Percentiles rank a stretch among this genome's conserved stretches.
These are phyloP conservation scores for Gossypium mustelinum DNA, from an alignment of 345 rosid species.

Conservation along the genomic window DNA sequence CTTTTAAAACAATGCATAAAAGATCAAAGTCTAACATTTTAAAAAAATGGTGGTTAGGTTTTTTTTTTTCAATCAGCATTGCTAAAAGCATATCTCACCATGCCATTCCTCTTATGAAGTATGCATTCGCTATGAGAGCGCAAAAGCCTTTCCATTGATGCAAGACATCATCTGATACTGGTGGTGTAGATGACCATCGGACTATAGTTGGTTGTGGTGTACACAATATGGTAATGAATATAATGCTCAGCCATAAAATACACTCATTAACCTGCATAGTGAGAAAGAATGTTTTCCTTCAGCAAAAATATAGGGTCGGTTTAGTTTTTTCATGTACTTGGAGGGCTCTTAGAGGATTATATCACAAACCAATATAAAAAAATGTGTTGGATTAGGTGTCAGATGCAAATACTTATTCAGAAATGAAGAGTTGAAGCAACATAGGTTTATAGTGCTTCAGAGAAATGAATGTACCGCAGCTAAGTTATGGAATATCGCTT, in stretches of 20 bases:
- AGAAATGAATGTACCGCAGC: too few relatives aligned
- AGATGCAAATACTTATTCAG: too few relatives aligned
- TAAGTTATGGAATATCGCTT: too few relatives aligned
- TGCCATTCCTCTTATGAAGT: conserved; percentile 79
- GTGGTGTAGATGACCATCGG: conserved; percentile 75
- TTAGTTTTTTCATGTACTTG: too few relatives aligned
- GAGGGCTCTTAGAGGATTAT: neutral
- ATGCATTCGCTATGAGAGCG: conserved; percentile 88
- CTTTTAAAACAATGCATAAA: neutral
- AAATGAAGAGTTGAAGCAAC: too few relatives aligned
- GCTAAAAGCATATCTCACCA: conserved; percentile 49
- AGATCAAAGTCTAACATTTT: neutral
- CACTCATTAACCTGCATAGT: conserved; percentile 69
- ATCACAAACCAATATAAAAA: neutral
- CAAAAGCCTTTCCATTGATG: conserved; percentile 87
- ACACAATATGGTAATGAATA: conserved; percentile 88
- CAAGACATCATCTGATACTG: conserved; percentile 59
- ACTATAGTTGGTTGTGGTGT: conserved; percentile 88
- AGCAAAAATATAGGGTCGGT: neutral
- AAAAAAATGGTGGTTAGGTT: neutral
- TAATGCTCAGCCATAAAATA: conserved; percentile 82
- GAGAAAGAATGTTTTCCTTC: conserved; percentile 2
- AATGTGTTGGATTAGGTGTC: too few relatives aligned
- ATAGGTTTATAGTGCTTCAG: neutral
- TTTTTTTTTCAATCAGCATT: neutral